Base-by-base conservation (phyloP, 805 yeast species). In the Cyberlindnera euphorbiae region DNA sequence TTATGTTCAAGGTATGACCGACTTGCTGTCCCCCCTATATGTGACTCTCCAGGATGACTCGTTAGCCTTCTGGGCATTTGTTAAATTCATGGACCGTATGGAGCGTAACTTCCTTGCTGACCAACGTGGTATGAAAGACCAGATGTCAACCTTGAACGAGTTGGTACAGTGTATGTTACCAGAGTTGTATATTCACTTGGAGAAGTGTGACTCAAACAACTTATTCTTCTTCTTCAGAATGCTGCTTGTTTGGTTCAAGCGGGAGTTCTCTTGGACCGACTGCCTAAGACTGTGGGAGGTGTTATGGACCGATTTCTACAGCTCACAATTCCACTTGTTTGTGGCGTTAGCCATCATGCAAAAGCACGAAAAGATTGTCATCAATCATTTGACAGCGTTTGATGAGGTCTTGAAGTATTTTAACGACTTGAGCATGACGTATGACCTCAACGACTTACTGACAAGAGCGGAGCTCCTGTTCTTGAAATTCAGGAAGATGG, bases 1-100 rank as follows among this genome's bases (percentile, higher is more conserved):
- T 1, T 93, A 93, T 53, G 96, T 93, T 14, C 99, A 93, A 63
- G 99, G 99, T 2, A 93, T 93, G 99, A 78, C 93, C 8, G 99
- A 93, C 59, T 64, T 93, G 34, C 64, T 93, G 25, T 82, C 96
- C 0, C 97, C 97, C 1, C 60, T 93, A 3, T 93, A 87, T 56
- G 75, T 71, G 35, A 61, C 67, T 8, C 44, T 69, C 8, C 71
- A 72, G 46, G 95, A 89, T 56, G 96, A 89, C 47, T 65, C 80
- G 0, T 52, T 87, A 17, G 69, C 96, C 6, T 93, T 93, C 58
- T 87, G 96, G 94, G 80, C 88, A 8, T 90, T 93, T 63, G 70
- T 75, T 3, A 75, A 78, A 26, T 85, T 86, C 47, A 90, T 93
- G 97, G 87, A 85, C 33, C 67, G 93, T 37, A 88, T 90, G 97